These are phyloP conservation scores for Ceratocystis cubensis DNA, from an alignment of 2,329 filamentous ascomycete genomes.

Conservation along the genomic window DNA sequence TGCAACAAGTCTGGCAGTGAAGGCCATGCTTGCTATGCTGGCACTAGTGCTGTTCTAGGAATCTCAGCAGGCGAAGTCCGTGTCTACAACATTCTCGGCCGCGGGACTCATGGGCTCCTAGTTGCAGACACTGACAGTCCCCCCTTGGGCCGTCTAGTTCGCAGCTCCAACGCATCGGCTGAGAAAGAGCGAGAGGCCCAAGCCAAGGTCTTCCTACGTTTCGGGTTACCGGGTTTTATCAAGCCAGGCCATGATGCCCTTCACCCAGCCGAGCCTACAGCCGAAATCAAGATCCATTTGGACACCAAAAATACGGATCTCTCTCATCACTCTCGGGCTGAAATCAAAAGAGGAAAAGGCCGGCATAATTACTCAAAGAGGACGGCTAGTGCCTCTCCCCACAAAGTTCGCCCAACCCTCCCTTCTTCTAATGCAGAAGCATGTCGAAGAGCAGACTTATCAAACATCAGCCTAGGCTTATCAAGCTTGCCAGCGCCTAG, in stretches of 20 bases:
- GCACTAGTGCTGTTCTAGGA: conserved; percentile 58
- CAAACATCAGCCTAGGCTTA: conserved; percentile 5
- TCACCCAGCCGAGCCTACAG: no score
- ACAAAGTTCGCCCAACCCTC: not conserved
- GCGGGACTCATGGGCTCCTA: conserved; percentile 53
- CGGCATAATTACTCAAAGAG: not conserved
- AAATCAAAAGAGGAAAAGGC: not conserved
- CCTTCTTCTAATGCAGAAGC: not conserved
- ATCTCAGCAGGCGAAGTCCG: conserved; percentile 52
- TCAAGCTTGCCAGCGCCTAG: conserved; percentile 18
- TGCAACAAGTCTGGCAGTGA: conserved; percentile 60
- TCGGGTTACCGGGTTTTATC: not conserved
- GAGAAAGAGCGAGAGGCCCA: conserved; percentile 2
- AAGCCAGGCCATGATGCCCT: not conserved
- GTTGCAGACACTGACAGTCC: conserved; percentile 48
- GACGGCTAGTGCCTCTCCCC: not conserved
- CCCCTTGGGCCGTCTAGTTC: conserved; percentile 36
- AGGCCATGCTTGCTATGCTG: conserved; percentile 53
- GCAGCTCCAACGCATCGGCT: conserved; percentile 23
- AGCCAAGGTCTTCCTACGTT: conserved; percentile 3
- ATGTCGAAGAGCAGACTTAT: not conserved
- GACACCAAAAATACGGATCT: not conserved
- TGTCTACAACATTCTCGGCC: conserved; percentile 57
- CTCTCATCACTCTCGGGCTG: not conserved
- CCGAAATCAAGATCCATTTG: not conserved